Percentiles rank a stretch among this genome's conserved stretches.
Evolutionary conservation across 176 grass and related monocot species (phyloP).

Genomic region (Chrysopogon serrulatus): DNA sequence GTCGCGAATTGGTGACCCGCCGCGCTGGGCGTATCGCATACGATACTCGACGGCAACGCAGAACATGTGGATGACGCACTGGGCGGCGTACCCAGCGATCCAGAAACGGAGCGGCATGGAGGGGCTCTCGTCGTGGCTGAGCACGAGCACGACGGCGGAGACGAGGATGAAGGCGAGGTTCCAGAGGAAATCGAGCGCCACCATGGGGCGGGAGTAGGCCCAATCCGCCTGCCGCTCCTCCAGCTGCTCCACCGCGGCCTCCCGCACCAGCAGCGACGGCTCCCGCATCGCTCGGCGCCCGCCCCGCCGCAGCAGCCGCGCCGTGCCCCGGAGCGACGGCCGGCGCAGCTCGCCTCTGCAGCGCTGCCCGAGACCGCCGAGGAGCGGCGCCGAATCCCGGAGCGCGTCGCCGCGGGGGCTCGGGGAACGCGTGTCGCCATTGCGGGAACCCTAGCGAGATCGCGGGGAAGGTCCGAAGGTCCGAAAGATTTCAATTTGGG

Average conservation of each 20-base stretch:
- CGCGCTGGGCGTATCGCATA: conserved; percentile 30
- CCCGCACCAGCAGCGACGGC: conserved; percentile 45
- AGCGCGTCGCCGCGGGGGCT: background rate
- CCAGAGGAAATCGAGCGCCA: conserved; percentile 64
- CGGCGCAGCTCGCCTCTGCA: conserved; percentile 5
- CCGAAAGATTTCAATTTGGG: too few species aligned
- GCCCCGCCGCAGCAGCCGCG: conserved; percentile 38
- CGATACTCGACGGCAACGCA: conserved; percentile 64
- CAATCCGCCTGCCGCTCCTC: conserved; percentile 59
- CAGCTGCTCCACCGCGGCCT: conserved; percentile 53
- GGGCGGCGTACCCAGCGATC: conserved; percentile 57
- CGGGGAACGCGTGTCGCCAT: conserved; percentile 28
- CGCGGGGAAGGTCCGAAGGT: background rate
- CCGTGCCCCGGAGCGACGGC: conserved; percentile 42
- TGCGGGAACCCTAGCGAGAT: conserved; percentile 29
- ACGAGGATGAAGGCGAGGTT: conserved; percentile 59
- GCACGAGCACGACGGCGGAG: conserved; percentile 37
- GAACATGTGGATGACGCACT: conserved; percentile 59
- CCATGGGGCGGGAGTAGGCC: conserved; percentile 60
- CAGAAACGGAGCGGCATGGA: conserved; percentile 54
- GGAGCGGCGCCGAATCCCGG: conserved; percentile 43
- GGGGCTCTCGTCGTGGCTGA: conserved; percentile 39
- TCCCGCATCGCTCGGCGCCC: conserved; percentile 46
- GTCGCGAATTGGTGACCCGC: background rate
- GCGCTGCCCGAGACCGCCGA: conserved; percentile 12